Percentiles rank a stretch among this genome's conserved stretches.
These are phyloP conservation scores for Cicer bijugum DNA, from an alignment of 306 rosid species.

Conservation along the genomic window DNA sequence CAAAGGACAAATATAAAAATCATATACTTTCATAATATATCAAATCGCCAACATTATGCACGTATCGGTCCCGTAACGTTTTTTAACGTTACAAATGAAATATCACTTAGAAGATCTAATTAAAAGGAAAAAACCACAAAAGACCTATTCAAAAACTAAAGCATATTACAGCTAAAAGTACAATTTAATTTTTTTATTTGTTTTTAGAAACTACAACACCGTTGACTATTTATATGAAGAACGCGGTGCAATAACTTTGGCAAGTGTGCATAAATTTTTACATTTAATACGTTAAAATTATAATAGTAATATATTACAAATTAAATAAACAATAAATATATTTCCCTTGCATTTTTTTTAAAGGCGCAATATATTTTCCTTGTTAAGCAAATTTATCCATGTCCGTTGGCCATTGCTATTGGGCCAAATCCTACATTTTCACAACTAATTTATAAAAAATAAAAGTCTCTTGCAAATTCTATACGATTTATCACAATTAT, in stretches of 20 bases:
- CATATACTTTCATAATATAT: no score
- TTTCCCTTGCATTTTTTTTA: neutral
- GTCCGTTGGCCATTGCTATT: neutral
- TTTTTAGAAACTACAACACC: no score
- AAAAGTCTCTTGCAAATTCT: neutral
- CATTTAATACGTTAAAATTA: neutral
- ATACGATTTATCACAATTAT: neutral
- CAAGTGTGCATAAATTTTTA: neutral
- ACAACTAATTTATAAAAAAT: neutral
- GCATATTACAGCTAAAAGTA: no score
- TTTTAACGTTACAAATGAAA: no score
- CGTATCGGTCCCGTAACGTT: no score
- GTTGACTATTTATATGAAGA: neutral
- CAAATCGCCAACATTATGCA: no score
- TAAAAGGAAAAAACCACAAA: no score
- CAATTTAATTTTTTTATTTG: no score
- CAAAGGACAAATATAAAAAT: no score
- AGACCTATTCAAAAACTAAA: no score
- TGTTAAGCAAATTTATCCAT: slow-evolving; percentile 6
- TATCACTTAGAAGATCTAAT: no score
- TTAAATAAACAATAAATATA: neutral
- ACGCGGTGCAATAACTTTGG: neutral
- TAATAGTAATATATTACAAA: neutral
- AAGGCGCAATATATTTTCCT: neutral
- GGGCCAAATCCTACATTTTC: neutral